A percentile compares a stretch with the other conserved stretches of the same genome.
Evolutionary conservation across 129 eudicot species (phyloP).

Genomic region (Deinandra increscens): DNA sequence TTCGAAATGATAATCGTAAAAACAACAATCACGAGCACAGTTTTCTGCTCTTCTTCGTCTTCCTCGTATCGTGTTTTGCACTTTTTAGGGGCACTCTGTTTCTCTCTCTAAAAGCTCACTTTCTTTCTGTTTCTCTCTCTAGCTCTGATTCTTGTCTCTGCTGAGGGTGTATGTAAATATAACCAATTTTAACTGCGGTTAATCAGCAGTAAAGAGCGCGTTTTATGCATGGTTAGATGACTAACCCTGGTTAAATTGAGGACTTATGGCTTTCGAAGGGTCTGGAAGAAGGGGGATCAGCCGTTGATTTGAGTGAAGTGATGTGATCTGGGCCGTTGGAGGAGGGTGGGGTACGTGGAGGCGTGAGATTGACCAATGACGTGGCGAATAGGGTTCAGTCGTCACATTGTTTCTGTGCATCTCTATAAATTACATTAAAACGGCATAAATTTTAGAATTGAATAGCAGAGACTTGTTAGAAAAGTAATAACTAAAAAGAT

Average conservation of each 20-base stretch:
- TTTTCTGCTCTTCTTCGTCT: conserved; percentile 2
- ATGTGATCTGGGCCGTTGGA: conserved; percentile 34
- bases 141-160: conserved; percentile 9
- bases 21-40: background rate
- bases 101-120: conserved; percentile 21
- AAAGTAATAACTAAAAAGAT: too few relatives aligned
- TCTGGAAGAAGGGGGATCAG: conserved; percentile 38
- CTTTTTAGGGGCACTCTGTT: conserved; percentile 13
- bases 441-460: too few relatives aligned
- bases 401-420: background rate
- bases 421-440: background rate
- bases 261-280: conserved; percentile 33
- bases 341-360: conserved; percentile 33
- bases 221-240: background rate
- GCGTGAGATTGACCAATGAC: conserved; percentile 31
- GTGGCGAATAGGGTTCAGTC: background rate
- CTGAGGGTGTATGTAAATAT: conserved; percentile 14
- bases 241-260: conserved; percentile 24
- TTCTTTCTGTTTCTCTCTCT: conserved; percentile 31
- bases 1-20: background rate
- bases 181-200: conserved; percentile 20
- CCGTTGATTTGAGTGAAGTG: conserved; percentile 29
- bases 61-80: conserved; percentile 17
- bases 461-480: too few relatives aligned
- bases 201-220: conserved; percentile 19